Conservation (phyloP, 768 basidiomycete genomes). For the Calocera cornea region DNA sequence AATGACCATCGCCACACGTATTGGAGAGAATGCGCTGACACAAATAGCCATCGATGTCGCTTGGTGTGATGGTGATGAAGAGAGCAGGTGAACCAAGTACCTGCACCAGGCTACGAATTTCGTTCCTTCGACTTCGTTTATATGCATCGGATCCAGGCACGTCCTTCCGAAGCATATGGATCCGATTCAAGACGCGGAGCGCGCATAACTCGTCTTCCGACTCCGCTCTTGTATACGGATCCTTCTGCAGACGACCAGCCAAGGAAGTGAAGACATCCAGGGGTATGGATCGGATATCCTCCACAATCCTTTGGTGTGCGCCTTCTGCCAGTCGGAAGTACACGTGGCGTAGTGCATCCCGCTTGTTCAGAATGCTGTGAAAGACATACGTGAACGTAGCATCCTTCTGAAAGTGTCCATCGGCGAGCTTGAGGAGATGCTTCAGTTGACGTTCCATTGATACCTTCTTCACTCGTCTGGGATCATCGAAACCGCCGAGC, state of each 20-base stretch:
- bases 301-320: constrained; percentile 21
- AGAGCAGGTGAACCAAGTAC: constrained; percentile 29
- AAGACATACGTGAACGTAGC: constrained; percentile 31
- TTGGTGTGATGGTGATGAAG: constrained; percentile 37
- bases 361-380: constrained; percentile 32
- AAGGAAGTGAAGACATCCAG: constrained; percentile 19
- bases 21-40: constrained; percentile 29
- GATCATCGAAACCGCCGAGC: constrained; percentile 31
- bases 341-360: constrained; percentile 23
- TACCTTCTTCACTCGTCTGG: constrained; percentile 9
- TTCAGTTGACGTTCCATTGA: constrained; percentile 26
- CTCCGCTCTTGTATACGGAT: constrained; percentile 13
- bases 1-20: constrained; percentile 23
- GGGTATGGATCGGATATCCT: constrained; percentile 18
- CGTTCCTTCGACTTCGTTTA: constrained; percentile 24
- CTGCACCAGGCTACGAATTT: constrained; percentile 27
- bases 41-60: constrained; percentile 31
- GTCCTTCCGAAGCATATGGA: constrained; percentile 14
- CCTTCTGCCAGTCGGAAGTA: constrained; percentile 21
- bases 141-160: constrained; percentile 24
- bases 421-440: constrained; percentile 24
- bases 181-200: constrained; percentile 17
- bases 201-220: constrained; percentile 24
- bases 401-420: constrained; percentile 28
- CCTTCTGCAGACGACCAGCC: constrained; percentile 16